A percentile compares a stretch with the other conserved stretches of the same genome.
phyloP scores from a whole-genome alignment of 1,139 yeast genomes.

The Protomyces lactucae-debilis region DNA sequence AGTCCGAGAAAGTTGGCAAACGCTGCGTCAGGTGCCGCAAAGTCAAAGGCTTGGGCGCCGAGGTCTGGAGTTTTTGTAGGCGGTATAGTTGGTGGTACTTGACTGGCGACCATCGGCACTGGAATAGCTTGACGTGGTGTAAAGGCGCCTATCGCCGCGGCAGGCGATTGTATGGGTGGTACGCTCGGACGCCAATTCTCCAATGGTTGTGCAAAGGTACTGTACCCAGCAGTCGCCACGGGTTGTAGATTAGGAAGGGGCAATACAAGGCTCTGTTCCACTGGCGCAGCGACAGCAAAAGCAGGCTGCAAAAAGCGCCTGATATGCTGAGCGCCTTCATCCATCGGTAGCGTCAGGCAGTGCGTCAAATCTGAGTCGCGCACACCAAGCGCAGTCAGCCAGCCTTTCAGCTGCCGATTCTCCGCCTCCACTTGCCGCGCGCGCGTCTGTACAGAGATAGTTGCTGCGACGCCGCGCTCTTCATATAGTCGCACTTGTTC shows the following conservation, averaged over 20 bases:
- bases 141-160: background rate
- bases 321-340: constrained; percentile 2
- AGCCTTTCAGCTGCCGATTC: background rate
- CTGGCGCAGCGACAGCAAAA: background rate
- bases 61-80: background rate
- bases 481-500: constrained; percentile 42
- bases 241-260: background rate
- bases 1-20: constrained; percentile 2
- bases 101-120: background rate
- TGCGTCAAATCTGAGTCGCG: constrained; percentile 6
- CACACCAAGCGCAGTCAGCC: constrained; percentile 1
- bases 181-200: background rate
- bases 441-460: constrained; percentile 68
- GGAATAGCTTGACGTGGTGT: background rate
- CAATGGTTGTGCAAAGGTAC: too few relatives aligned
- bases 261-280: background rate
- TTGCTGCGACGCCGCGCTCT: constrained; percentile 37
- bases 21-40: background rate
- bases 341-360: constrained; percentile 5
- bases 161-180: background rate
- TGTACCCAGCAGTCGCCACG: too few relatives aligned
- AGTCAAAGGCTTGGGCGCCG: background rate
- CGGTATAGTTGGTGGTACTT: background rate
- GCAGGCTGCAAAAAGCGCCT: background rate
- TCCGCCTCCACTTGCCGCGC: constrained; percentile 73